Evolutionary conservation across 2,329 filamentous ascomycete species (phyloP).

Genomic region (Macrophomina pseudophaseolina): DNA sequence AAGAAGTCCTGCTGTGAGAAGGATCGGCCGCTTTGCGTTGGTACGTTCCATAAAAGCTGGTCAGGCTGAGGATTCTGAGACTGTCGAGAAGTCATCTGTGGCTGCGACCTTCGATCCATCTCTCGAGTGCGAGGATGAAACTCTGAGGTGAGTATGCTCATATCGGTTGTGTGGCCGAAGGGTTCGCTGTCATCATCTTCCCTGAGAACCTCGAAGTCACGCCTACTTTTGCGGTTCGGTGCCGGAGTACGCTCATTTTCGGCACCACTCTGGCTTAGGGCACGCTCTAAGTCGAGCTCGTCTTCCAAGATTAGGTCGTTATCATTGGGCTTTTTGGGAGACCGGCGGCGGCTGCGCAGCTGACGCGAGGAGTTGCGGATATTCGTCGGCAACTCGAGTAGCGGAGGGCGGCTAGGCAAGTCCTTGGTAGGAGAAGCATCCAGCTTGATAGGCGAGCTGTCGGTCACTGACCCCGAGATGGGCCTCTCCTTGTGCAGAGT

Average conservation of each 20-base stretch:
- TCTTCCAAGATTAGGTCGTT: conserved; percentile 32
- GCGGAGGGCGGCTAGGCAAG: conserved; percentile 35
- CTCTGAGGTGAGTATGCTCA: conserved; percentile 43
- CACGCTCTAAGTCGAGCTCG: conserved; percentile 39
- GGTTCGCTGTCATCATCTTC: conserved; percentile 43
- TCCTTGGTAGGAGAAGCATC: conserved; percentile 38
- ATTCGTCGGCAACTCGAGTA: conserved; percentile 42
- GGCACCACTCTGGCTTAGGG: conserved; percentile 34
- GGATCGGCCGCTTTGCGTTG: not conserved
- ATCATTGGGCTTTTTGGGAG: conserved; percentile 10
- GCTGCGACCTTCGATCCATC: not conserved
- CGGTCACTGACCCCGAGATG: conserved; percentile 52
- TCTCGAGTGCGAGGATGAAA: conserved; percentile 30
- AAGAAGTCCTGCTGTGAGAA: conserved; percentile 1
- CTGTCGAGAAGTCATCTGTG: not conserved
- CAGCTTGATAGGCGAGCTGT: conserved; percentile 41
- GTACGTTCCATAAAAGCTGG: not conserved
- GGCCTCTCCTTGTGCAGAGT: conserved; percentile 48
- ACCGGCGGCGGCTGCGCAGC: not conserved
- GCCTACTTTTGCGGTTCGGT: conserved; percentile 40
- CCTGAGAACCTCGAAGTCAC: conserved; percentile 47
- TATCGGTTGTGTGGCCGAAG: conserved; percentile 39
- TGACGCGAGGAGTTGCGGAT: conserved; percentile 23
- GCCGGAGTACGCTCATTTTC: not conserved
- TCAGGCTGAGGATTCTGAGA: not conserved